A percentile compares a stretch with the other conserved stretches of the same genome.
phyloP scores from a whole-genome alignment of 2,329 filamentous ascomycete species.

The Lomentospora prolificans region DNA sequence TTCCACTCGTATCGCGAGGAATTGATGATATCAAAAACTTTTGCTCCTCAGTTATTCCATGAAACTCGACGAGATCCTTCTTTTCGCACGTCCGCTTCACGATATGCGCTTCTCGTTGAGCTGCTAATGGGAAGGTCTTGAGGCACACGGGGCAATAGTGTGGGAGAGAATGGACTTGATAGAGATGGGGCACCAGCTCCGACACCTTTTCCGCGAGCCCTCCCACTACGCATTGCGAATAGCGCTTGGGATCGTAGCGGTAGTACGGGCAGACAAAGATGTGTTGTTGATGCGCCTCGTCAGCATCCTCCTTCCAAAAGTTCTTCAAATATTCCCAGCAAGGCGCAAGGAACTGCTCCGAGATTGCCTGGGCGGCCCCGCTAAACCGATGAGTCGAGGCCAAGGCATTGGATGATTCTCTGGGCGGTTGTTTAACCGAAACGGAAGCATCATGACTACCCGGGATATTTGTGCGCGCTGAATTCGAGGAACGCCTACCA shows the following conservation, averaged over 20 bases:
- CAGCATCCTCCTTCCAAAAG: not conserved
- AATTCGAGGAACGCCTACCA: not conserved
- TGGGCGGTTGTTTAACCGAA: not conserved
- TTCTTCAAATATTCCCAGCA: not conserved
- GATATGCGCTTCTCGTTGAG: slow-evolving; percentile 3
- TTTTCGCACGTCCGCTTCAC: slow-evolving; percentile 2
- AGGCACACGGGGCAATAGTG: slow-evolving; percentile 9
- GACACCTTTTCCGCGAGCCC: not conserved
- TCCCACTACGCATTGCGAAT: not conserved
- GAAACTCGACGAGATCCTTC: not conserved
- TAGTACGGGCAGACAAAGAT: not conserved
- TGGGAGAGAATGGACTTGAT: not conserved
- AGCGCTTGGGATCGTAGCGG: not conserved
- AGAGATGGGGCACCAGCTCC: not conserved
- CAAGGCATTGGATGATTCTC: not conserved
- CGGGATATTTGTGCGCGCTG: not conserved
- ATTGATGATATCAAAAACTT: not conserved
- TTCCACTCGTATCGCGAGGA: not conserved
- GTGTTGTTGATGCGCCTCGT: not conserved
- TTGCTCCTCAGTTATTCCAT: slow-evolving; percentile 2
- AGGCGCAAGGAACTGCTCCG: not conserved
- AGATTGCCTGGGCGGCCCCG: not conserved
- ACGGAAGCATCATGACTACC: not conserved
- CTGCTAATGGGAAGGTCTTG: not conserved
- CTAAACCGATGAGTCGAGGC: not conserved